Conservation (phyloP, 257 asterid genomes). For the Solanum stenotomum region DNA sequence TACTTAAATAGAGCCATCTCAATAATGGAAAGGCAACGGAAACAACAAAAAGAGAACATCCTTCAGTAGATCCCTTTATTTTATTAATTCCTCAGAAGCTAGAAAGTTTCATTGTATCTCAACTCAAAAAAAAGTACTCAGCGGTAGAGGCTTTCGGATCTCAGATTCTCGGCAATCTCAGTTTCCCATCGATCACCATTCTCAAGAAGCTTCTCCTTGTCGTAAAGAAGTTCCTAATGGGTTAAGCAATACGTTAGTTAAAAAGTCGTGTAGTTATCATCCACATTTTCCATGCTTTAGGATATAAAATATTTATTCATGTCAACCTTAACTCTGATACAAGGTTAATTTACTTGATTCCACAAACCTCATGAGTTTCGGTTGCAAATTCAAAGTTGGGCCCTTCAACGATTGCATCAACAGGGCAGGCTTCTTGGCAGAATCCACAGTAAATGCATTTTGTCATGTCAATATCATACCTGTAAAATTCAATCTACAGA, state of each 20-base stretch:
- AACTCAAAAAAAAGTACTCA: constrained; percentile 12
- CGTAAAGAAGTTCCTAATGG: constrained; percentile 75
- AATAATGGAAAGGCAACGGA: not conserved
- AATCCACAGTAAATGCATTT: constrained; percentile 95
- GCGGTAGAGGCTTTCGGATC: constrained; percentile 89
- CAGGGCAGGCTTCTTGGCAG: constrained; percentile 98
- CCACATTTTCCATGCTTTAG: not conserved
- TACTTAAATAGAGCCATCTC: not conserved
- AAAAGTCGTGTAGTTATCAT: not conserved
- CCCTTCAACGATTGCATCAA: constrained; percentile 96
- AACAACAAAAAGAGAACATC: not conserved
- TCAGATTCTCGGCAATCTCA: constrained; percentile 89
- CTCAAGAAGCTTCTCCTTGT: constrained; percentile 92
- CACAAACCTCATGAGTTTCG: constrained; percentile 79
- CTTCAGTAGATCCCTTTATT: not conserved
- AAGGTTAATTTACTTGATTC: not conserved
- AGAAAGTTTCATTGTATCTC: not conserved
- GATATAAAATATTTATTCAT: not conserved
- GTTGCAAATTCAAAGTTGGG: constrained; percentile 97
- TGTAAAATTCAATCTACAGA: constrained; percentile 11
- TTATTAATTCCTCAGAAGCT: not conserved
- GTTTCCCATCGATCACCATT: constrained; percentile 96
- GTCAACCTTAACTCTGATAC: not conserved
- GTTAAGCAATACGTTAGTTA: not conserved
- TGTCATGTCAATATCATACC: constrained; percentile 95